Evolutionary conservation across 2,329 filamentous ascomycete genomes (phyloP).

Genomic region (Xylaria sp.): DNA sequence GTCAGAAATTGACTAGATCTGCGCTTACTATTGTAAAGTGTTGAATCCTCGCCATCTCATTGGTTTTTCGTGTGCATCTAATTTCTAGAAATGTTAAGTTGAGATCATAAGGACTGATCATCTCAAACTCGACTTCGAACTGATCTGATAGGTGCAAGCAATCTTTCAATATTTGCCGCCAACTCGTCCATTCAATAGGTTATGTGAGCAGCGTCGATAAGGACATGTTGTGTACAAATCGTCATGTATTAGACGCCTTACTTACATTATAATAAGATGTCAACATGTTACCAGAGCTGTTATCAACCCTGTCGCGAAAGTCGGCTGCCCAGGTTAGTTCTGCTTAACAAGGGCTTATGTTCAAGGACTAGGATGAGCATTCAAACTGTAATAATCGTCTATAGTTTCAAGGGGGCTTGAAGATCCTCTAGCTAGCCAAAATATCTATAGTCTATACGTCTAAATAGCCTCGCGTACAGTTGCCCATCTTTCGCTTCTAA

Average conservation of each 20-base stretch:
- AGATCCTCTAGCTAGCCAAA: too few species aligned
- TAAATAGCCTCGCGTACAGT: too few species aligned
- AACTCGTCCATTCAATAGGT: neutral
- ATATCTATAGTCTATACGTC: too few species aligned
- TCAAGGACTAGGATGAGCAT: too few species aligned
- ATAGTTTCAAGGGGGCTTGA: too few species aligned
- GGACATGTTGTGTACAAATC: neutral
- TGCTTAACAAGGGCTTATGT: too few species aligned
- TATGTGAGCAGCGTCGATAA: neutral
- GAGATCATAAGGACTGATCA: neutral
- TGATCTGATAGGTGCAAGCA: neutral
- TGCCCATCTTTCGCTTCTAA: too few species aligned
- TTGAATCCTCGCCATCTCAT: neutral
- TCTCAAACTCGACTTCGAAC: neutral
- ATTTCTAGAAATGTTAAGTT: neutral
- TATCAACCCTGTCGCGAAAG: neutral
- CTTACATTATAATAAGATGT: neutral
- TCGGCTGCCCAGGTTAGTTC: neutral
- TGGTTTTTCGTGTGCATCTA: neutral
- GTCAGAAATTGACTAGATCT: neutral
- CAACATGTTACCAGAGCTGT: neutral
- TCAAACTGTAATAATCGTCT: too few species aligned
- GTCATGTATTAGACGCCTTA: neutral
- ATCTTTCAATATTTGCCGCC: neutral
- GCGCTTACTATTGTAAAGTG: neutral